phyloP scores from a whole-genome alignment of 2,329 filamentous ascomycete genomes.

The Paramyrothecium roridum region DNA sequence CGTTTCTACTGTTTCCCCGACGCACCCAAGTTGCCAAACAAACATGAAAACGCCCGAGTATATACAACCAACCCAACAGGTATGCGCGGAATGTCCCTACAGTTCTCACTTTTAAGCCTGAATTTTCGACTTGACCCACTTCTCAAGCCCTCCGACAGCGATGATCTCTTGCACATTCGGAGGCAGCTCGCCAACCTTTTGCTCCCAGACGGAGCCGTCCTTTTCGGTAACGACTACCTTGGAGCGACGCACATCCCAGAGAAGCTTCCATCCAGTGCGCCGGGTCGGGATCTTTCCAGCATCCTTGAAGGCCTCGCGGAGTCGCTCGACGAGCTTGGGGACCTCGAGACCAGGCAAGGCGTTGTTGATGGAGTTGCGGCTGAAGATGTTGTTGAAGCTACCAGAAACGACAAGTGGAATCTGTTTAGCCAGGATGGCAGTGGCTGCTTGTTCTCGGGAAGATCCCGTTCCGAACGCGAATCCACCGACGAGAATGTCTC shows the following conservation, averaged over 20 bases:
- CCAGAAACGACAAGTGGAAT: conserved; percentile 76
- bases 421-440: conserved; percentile 77
- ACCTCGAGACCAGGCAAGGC: conserved; percentile 71
- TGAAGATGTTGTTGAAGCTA: conserved; percentile 83
- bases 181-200: conserved; percentile 80
- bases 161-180: conserved; percentile 87
- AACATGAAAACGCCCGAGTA: no score
- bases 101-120: neutral
- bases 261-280: conserved; percentile 75
- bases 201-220: conserved; percentile 65
- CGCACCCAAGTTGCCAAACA: no score
- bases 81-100: no score
- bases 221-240: conserved; percentile 70
- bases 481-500: conserved; percentile 80
- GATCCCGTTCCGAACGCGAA: conserved; percentile 87
- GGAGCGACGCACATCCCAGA: conserved; percentile 75
- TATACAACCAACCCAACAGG: no score
- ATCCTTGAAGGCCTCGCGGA: conserved; percentile 58
- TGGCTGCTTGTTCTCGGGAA: conserved; percentile 81
- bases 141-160: conserved; percentile 72
- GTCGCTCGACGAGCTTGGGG: conserved; percentile 60
- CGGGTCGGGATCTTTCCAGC: conserved; percentile 58
- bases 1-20: no score
- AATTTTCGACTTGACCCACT: conserved; percentile 76
- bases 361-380: conserved; percentile 76